phyloP scores from a whole-genome alignment of 1,139 yeast species.

The Geotrichum armillariae region DNA sequence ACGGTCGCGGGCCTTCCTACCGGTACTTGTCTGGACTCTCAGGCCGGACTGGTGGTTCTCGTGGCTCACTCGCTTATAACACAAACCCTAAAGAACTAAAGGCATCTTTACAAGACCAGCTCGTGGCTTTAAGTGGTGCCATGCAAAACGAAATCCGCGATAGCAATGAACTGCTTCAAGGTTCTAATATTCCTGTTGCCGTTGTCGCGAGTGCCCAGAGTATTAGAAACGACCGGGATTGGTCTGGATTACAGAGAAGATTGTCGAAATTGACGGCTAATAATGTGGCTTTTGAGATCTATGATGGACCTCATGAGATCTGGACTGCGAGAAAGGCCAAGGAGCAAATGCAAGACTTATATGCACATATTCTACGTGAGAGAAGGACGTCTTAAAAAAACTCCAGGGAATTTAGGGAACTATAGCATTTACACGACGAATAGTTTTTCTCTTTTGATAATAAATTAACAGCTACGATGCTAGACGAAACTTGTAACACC shows the following conservation, averaged over 20 bases:
- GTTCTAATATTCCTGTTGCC: constrained; percentile 51
- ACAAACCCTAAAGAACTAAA: constrained; percentile 40
- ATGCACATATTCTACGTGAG: constrained; percentile 11
- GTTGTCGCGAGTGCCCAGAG: constrained; percentile 70
- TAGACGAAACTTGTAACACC: not conserved
- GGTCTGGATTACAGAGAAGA: constrained; percentile 88
- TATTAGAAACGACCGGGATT: constrained; percentile 62
- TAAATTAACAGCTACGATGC: not conserved
- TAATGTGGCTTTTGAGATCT: constrained; percentile 67
- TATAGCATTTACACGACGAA: not conserved
- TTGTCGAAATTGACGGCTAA: constrained; percentile 52
- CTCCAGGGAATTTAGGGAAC: not conserved
- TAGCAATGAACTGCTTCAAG: constrained; percentile 42
- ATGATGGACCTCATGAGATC: constrained; percentile 66
- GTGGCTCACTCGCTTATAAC: constrained; percentile 41
- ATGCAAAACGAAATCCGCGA: constrained; percentile 62
- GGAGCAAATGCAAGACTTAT: constrained; percentile 31
- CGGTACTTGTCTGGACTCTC: constrained; percentile 46
- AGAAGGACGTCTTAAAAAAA: constrained; percentile 3
- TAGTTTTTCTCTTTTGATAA: not conserved
- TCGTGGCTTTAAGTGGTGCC: constrained; percentile 59
- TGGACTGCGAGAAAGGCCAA: constrained; percentile 48
- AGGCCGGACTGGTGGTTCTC: constrained; percentile 41
- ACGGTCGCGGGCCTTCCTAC: constrained; percentile 55
- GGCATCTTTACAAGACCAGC: constrained; percentile 73